Evolutionary conservation across 768 basidiomycete species (phyloP).

Genomic region (Mycena amicta): DNA sequence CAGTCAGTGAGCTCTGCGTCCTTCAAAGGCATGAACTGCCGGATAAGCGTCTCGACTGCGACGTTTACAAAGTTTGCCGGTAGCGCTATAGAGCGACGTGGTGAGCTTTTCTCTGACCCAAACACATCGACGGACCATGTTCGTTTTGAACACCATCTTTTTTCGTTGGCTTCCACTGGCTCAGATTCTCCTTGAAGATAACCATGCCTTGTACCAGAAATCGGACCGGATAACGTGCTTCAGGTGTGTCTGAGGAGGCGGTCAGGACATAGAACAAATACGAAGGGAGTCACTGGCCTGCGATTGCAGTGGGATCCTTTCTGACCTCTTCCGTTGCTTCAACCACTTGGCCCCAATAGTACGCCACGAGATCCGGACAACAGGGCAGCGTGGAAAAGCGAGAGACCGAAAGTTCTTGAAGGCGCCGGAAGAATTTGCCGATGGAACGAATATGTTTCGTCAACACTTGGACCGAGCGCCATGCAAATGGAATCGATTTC

Average conservation of each 20-base stretch:
- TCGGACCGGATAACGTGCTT: conserved; percentile 73
- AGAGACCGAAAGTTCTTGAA: conserved; percentile 61
- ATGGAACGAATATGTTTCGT: conserved; percentile 71
- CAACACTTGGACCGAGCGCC: conserved; percentile 54
- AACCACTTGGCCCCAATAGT: conserved; percentile 81
- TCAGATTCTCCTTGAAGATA: conserved; percentile 80
- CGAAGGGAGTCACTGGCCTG: conserved; percentile 61
- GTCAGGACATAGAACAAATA: not conserved
- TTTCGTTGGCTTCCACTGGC: conserved; percentile 71
- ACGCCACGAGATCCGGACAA: conserved; percentile 70
- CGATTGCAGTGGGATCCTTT: conserved; percentile 50
- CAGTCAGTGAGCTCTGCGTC: conserved; percentile 80
- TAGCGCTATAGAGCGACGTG: conserved; percentile 45
- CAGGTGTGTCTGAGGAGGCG: conserved; percentile 53
- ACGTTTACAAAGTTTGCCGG: conserved; percentile 72
- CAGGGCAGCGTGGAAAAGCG: conserved; percentile 66
- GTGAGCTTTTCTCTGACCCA: not conserved
- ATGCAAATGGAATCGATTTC: conserved; percentile 37
- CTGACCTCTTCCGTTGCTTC: conserved; percentile 53
- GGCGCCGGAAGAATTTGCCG: conserved; percentile 78
- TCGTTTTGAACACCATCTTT: conserved; percentile 62
- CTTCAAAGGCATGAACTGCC: conserved; percentile 83
- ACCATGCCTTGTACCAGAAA: conserved; percentile 86
- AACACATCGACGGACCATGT: conserved; percentile 46
- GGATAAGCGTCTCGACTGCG: conserved; percentile 75